Evolutionary conservation across 78 protist genomes (phyloP), one percentile per base, ranked within the genome.

Genomic region (Dictyostelium purpureum): DNA sequence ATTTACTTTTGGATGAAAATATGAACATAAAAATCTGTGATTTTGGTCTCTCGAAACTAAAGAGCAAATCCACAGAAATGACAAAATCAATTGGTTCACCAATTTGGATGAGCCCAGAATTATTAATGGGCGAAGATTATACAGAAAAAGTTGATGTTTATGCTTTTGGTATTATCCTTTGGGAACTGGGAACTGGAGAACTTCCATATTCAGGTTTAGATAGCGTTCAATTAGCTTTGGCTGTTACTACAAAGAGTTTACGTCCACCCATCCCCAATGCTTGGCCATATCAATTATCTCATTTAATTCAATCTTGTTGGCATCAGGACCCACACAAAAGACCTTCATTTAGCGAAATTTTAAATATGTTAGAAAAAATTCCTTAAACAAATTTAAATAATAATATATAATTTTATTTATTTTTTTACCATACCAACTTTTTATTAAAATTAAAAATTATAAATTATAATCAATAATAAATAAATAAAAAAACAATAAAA

Each of bases 181-280:
- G 97, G 97, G 97, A 96, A 47, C 24, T 96, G 74, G 73, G 82
- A 28, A 87, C 95, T 33, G 80, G 96, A 4, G 70, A 88, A 66
- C n/a, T 54, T 19, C 97, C 97, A 12, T 96, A 90, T 49, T 56
- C 87, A 14, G 96, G 78, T 26, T 24, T 87, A 16, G 78, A 70
- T 49, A 52, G 69, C 1, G 77, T 73, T 28, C 95, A 88, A 65
- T 73, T 75, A 24, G 94, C 94, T 11, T 57, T 95, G 66, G 79
- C 79, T 18, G 88, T 83, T 6, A 56, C 91, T 26, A 52, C 87
- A 14, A 73, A 81, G 47, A 43, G 70, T 16, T 40, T 81, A n/a
- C 57, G 96, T 28, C 96, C 90, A n/a, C 76, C 65, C 14, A 77
- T 83, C 18, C 91, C 91, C 18, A 4, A n/a, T 12, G 40, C 71